These are phyloP conservation scores for Nakazawaea sp. DNA, from an alignment of 805 yeast species.

Conservation along the genomic window DNA sequence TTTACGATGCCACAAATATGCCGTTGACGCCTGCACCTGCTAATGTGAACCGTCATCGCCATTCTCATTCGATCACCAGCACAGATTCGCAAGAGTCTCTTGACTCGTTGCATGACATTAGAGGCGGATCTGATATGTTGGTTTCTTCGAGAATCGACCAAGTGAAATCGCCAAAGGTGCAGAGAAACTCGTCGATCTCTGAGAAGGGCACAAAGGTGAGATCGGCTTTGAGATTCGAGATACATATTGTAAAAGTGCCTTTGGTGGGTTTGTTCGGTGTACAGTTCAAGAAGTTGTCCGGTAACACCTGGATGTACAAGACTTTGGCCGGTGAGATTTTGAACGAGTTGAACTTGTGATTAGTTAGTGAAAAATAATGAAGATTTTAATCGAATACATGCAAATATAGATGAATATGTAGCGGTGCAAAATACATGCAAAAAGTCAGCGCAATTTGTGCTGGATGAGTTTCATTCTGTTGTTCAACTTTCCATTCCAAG, in stretches of 20 bases:
- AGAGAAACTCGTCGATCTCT: constrained; percentile 11
- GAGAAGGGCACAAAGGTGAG: constrained; percentile 19
- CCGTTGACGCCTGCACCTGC: constrained; percentile 33
- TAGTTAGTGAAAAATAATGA: not conserved
- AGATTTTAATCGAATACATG: not conserved
- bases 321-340: constrained; percentile 82
- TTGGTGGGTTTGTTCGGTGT: constrained; percentile 87
- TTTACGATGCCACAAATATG: constrained; percentile 20
- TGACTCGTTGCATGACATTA: constrained; percentile 46
- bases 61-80: constrained; percentile 22
- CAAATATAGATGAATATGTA: no score
- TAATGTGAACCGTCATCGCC: constrained; percentile 26
- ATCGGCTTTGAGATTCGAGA: constrained; percentile 80
- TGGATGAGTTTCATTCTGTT: constrained; percentile 23
- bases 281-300: constrained; percentile 87
- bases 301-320: constrained; percentile 94
- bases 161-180: constrained; percentile 18
- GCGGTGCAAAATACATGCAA: not conserved
- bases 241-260: constrained; percentile 88
- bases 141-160: constrained; percentile 54
- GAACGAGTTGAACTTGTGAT: constrained; percentile 57
- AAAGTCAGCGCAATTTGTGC: constrained; percentile 14
- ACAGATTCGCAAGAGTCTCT: constrained; percentile 57
- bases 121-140: constrained; percentile 54
- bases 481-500: constrained; percentile 28